These are phyloP conservation scores for Russula abietina DNA, from an alignment of 768 basidiomycete genomes.

Conservation along the genomic window DNA sequence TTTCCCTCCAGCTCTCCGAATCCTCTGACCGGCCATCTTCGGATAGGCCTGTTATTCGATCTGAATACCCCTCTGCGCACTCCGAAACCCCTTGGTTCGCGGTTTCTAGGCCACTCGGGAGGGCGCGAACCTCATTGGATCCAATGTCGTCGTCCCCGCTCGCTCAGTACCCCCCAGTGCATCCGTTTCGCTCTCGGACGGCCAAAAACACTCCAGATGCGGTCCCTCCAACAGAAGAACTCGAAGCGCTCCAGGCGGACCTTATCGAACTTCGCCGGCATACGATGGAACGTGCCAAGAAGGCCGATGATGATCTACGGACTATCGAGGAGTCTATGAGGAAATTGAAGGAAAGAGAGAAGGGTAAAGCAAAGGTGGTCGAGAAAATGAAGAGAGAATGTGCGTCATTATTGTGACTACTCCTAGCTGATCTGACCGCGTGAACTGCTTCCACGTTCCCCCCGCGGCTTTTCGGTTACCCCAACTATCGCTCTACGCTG, in stretches of 20 bases:
- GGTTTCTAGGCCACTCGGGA: conserved; percentile 15
- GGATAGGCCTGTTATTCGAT: neutral
- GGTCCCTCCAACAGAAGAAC: conserved; percentile 67
- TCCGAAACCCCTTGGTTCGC: neutral
- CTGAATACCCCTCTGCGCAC: neutral
- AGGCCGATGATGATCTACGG: conserved; percentile 69
- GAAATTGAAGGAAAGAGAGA: conserved; percentile 68
- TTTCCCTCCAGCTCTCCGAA: neutral
- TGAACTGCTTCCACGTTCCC: conserved; percentile 20
- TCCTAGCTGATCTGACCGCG: conserved; percentile 11
- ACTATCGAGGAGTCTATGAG: conserved; percentile 72
- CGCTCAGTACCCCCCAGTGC: conserved; percentile 42
- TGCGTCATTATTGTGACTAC: conserved; percentile 41
- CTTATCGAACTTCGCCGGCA: conserved; percentile 48
- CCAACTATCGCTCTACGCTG: neutral
- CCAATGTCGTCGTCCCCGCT: conserved; percentile 66
- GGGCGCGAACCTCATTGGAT: conserved; percentile 10
- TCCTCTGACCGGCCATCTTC: neutral
- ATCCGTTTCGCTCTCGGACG: conserved; percentile 51
- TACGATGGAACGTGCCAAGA: conserved; percentile 58
- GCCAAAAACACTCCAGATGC: conserved; percentile 58
- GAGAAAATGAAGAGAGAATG: conserved; percentile 71
- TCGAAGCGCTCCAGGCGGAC: conserved; percentile 58
- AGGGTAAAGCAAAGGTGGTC: conserved; percentile 62
- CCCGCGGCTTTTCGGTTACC: conserved; percentile 13